Evolutionary conservation across 2,329 filamentous ascomycete species (phyloP).

Genomic region (Nigrospora oryzae): DNA sequence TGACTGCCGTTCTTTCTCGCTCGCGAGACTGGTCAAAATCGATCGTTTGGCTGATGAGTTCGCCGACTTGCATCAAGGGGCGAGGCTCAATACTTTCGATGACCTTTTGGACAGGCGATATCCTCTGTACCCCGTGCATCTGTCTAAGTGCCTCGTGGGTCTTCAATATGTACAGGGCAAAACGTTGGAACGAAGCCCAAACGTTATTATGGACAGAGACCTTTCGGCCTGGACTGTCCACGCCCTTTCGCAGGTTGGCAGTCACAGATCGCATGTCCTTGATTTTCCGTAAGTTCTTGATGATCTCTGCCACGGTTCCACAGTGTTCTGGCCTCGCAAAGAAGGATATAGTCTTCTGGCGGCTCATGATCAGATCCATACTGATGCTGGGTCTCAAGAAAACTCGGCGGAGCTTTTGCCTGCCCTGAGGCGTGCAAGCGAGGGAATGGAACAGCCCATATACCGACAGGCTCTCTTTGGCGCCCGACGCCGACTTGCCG

Average conservation of each 20-base stretch:
- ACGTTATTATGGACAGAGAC: conserved; percentile 54
- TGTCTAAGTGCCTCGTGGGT: conserved; percentile 57
- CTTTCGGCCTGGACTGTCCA: conserved; percentile 42
- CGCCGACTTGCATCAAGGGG: conserved; percentile 57
- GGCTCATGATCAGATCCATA: conserved; percentile 56
- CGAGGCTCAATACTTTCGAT: conserved; percentile 48
- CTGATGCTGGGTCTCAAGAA: conserved; percentile 75
- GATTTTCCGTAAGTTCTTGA: conserved; percentile 57
- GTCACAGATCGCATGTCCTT: conserved; percentile 67
- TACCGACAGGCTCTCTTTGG: conserved; percentile 75
- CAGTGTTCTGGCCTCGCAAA: conserved; percentile 63
- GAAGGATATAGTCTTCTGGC: conserved; percentile 60
- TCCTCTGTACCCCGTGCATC: conserved; percentile 40
- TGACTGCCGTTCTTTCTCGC: conserved; percentile 65
- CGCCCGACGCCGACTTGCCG: conserved; percentile 47
- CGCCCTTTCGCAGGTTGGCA: conserved; percentile 67
- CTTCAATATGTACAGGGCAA: conserved; percentile 62
- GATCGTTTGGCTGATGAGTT: conserved; percentile 63
- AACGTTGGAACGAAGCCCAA: conserved; percentile 66
- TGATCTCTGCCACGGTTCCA: conserved; percentile 43
- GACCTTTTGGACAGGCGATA: conserved; percentile 50
- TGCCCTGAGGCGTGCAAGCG: conserved; percentile 73
- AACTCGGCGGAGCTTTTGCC: conserved; percentile 61
- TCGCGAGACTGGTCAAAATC: conserved; percentile 73
- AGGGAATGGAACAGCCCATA: conserved; percentile 75